These are phyloP conservation scores for Biancaea sappan DNA, from an alignment of 306 rosid genomes.

Conservation along the genomic window DNA sequence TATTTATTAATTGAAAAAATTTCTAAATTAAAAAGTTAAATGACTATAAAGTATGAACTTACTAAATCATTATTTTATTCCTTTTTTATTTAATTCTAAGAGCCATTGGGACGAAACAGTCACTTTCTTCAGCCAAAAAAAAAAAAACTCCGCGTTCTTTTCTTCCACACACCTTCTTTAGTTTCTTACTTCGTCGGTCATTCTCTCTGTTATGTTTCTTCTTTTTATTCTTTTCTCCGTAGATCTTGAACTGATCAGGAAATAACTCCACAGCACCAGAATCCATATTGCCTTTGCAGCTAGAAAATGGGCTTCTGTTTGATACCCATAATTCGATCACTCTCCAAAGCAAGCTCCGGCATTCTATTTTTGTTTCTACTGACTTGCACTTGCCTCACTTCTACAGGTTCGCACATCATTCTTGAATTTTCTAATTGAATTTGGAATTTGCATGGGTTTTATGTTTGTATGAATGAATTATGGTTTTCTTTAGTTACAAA, in stretches of 20 bases:
- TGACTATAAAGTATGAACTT: no score
- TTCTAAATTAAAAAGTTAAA: no score
- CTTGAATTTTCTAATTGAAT: slow-evolving; percentile 8
- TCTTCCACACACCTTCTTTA: neutral
- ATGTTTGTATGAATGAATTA: slow-evolving; percentile 30
- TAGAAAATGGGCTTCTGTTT: slow-evolving; percentile 37
- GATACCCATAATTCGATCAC: neutral
- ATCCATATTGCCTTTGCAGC: neutral
- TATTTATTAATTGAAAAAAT: no score
- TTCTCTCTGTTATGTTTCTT: neutral
- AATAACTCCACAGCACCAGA: neutral
- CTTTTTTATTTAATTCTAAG: neutral
- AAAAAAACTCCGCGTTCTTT: slow-evolving; percentile 35
- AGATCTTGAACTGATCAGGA: slow-evolving; percentile 13
- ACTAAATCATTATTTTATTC: no score
- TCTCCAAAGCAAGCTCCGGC: slow-evolving; percentile 38
- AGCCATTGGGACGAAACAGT: slow-evolving; percentile 24
- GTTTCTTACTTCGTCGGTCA: neutral
- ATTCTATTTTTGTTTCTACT: slow-evolving; percentile 41
- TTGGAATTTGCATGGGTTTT: slow-evolving; percentile 7
- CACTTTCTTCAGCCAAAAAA: no score
- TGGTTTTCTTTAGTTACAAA: neutral
- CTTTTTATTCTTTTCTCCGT: neutral
- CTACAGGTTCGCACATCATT: slow-evolving; percentile 53
- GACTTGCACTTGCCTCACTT: slow-evolving; percentile 41